Conservation (phyloP, 2,329 filamentous ascomycete species). For the Colletotrichum liaoningense region DNA sequence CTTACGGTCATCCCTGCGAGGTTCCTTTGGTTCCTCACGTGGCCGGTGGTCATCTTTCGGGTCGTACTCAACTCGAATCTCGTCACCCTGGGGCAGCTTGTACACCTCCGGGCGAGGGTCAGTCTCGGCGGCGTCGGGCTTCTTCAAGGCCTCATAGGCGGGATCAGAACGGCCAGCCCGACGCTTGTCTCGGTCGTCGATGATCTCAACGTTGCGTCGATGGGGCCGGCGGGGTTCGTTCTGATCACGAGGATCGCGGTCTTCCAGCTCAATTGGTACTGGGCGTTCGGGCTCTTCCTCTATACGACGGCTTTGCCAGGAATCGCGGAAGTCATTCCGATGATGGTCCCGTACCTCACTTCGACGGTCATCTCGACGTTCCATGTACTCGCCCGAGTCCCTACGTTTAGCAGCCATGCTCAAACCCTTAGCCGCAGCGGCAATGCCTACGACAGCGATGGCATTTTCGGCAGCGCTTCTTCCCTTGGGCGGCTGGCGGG, state of each 20-base stretch:
- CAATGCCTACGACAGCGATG: conserved; percentile 59
- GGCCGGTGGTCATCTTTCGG: conserved; percentile 27
- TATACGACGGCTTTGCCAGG: conserved; percentile 41
- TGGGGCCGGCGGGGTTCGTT: conserved; percentile 39
- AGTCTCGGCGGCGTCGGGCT: neutral
- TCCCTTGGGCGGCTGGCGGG: conserved; percentile 48
- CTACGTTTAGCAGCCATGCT: conserved; percentile 52
- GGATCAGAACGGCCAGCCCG: conserved; percentile 43
- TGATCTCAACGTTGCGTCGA: conserved; percentile 33
- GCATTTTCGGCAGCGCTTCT: conserved; percentile 56
- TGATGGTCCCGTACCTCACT: conserved; percentile 10
- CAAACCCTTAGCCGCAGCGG: conserved; percentile 62
- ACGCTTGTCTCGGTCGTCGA: conserved; percentile 40
- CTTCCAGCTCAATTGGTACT: conserved; percentile 34
- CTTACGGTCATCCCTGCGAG: conserved; percentile 38
- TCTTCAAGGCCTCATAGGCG: conserved; percentile 36
- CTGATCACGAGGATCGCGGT: conserved; percentile 47
- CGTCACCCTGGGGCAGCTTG: conserved; percentile 32
- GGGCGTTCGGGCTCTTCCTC: conserved; percentile 41
- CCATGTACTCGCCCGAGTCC: conserved; percentile 41
- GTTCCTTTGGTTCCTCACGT: conserved; percentile 39
- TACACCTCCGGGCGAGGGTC: conserved; percentile 29
- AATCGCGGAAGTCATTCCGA: conserved; percentile 38
- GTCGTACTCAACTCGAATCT: conserved; percentile 36
- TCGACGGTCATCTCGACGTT: conserved; percentile 37